Base-by-base conservation (phyloP, 2,329 filamentous ascomycete genomes). In the Zelopaecilomyces penicillatus region DNA sequence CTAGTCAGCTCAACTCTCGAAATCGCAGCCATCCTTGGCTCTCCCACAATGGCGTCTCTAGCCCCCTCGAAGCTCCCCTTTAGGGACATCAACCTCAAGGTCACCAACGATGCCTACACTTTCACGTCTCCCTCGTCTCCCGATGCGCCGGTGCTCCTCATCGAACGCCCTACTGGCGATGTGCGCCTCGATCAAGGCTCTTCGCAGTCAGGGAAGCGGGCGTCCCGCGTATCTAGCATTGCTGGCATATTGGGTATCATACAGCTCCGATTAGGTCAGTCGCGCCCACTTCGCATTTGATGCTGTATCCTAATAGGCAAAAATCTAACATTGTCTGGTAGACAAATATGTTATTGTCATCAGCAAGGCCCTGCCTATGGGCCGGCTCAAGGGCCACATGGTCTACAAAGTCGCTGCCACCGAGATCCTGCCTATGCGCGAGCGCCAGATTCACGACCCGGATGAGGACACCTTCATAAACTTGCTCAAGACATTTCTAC, bases 291-390 rank as follows among this genome's bases (percentile, higher is more conserved):
- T 19, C 12, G 11, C 11, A 27, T 39, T 37, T 51, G 39, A 54
- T 44, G 29, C 46, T 27, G 4, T 12, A 37, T 19, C 19, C 19
- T 19, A 19, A 19, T 19, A 19, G 19, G 19, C 12, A 31, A 10
- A n/a, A 30, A n/a, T 28, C 43, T 19, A 27, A 38, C 30, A 43
- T 28, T 30, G 19, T 19, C 19, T 29, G 6, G 29, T 56, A 80
- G 79, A 98, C 75, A 97, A 95, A 67, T 98, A 98, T 75, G 84
- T 95, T 60, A 86, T 98, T 61, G 78, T 95, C 60, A 95, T 98
- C 64, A 96, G 87, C 55, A 97, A 98, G 68, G 87, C 89, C 45
- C 82, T 90, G 61, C 85, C 89, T 33, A 82, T 97, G 66, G 93
- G 91, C 49, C 81, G 90, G 45, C 77, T 98, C 54, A 93, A 91